These are phyloP conservation scores for Lactifluus pinguis DNA, from an alignment of 768 basidiomycete species.

Conservation along the genomic window DNA sequence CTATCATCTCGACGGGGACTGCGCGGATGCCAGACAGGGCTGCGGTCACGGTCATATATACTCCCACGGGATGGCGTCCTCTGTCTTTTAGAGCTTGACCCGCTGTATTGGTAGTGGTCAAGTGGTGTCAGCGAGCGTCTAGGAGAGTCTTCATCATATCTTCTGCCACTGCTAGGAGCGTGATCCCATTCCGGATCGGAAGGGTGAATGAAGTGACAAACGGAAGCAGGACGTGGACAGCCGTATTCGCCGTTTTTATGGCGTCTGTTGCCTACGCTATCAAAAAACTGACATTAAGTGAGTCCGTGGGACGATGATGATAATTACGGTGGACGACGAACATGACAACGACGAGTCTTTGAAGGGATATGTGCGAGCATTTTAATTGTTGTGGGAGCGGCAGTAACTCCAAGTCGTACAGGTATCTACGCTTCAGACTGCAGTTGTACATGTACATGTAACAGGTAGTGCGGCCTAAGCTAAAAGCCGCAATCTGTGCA, in stretches of 20 bases:
- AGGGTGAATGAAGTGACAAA: constrained; percentile 18
- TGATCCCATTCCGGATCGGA: constrained; percentile 13
- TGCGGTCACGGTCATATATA: neutral
- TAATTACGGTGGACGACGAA: neutral
- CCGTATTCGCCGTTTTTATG: neutral
- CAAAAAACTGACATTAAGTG: constrained; percentile 10
- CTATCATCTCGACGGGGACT: constrained; percentile 7
- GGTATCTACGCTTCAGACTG: neutral
- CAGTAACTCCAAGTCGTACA: neutral
- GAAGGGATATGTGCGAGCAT: neutral
- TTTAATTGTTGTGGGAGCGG: neutral
- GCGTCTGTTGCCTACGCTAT: neutral
- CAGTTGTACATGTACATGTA: too few species aligned
- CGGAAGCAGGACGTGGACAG: constrained; percentile 1
- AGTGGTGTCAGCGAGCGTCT: neutral
- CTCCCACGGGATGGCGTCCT: constrained; percentile 7
- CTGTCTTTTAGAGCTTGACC: neutral
- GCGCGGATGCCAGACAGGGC: neutral
- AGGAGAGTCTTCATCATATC: neutral
- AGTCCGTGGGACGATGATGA: neutral
- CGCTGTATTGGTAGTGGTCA: neutral
- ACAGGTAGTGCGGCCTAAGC: too few species aligned
- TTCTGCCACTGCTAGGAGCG: neutral
- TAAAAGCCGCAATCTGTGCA: too few species aligned
- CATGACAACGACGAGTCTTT: constrained; percentile 7